Evolutionary conservation across 192 early-diverging fungal genomes (phyloP).

Genomic region (Diversispora epigaea): DNA sequence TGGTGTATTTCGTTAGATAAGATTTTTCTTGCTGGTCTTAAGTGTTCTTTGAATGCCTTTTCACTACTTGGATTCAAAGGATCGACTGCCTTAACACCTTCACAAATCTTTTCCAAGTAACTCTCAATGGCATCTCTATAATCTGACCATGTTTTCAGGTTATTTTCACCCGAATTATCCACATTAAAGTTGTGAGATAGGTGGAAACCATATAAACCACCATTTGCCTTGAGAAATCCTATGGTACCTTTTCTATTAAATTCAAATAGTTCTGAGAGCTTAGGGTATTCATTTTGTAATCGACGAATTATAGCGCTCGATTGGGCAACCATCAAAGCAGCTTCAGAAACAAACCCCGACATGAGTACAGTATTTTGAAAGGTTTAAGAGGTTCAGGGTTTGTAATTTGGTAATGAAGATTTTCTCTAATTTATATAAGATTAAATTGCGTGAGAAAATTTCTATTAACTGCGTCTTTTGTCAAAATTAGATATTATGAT

Average conservation of each 20-base stretch:
- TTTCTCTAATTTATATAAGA: too few species aligned
- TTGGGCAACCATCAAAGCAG: too few species aligned
- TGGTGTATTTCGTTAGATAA: background rate
- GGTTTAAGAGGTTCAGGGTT: too few species aligned
- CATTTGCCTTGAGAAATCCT: slow-evolving; percentile 13
- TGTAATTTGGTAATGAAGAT: too few species aligned
- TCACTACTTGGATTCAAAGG: background rate
- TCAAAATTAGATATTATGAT: too few species aligned
- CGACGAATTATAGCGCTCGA: too few species aligned
- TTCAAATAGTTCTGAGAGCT: background rate
- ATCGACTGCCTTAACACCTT: too few species aligned
- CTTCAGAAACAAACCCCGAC: too few species aligned
- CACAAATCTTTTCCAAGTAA: slow-evolving; percentile 6
- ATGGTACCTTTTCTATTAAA: background rate
- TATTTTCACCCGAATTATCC: background rate
- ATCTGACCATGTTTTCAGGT: background rate
- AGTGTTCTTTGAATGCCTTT: background rate
- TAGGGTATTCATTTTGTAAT: background rate
- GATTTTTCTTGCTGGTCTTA: background rate
- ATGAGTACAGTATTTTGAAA: too few species aligned
- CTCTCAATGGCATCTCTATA: background rate
- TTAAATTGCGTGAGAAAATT: too few species aligned
- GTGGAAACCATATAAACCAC: background rate
- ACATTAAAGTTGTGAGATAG: background rate
- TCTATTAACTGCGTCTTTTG: too few species aligned